Evolutionary conservation across 768 basidiomycete species (phyloP), one percentile per base, ranked within the genome.

Genomic region (Tulasnella sp.): DNA sequence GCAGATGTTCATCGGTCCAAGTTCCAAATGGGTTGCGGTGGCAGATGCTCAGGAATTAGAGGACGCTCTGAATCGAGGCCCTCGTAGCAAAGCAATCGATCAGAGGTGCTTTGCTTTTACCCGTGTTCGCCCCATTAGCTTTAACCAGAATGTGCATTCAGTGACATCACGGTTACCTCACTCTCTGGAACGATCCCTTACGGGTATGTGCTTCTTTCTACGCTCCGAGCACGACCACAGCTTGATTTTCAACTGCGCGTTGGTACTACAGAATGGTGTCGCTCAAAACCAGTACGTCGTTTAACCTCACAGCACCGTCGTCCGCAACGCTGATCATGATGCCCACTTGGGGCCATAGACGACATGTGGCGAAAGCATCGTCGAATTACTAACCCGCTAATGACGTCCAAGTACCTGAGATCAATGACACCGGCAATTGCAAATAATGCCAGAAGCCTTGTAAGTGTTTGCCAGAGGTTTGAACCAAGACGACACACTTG

Each of bases 31-130:
- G 40, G 40, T 76, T 11, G 48, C 40, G 6, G 22, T 76, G 24
- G 75, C 75, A 6, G 75, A 76, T 20, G 31, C 40, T 24, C 75
- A 76, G 18, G 75, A 76, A 34, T 44, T 76, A 22, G 75, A 76
- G 31, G 75, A 76, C 40, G 24, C 40, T 6, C 11, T 73, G n/a
- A 20, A 7, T n/a, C 5, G 75, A 24, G 16, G 16, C 1, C 18
- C 42, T 1, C 20, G 75, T 1, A 54, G 40, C 41, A 76, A 50
- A 37, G 37, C 75, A n/a, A 6, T 76, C 37, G 75, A 76, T 31
- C 37, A 34, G 11, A 34, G 48, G 75, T 76, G 11, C 3, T 34
- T 76, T 46, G 18, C 12, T 76, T 11, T 6, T 50, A 42, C 6
- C 41, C 75, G 6, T 12, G 31, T 14, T 46, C 46, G 46, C 8